These are phyloP conservation scores for Aspergillus melleus DNA, from an alignment of 2,329 filamentous ascomycete genomes.

Conservation along the genomic window DNA sequence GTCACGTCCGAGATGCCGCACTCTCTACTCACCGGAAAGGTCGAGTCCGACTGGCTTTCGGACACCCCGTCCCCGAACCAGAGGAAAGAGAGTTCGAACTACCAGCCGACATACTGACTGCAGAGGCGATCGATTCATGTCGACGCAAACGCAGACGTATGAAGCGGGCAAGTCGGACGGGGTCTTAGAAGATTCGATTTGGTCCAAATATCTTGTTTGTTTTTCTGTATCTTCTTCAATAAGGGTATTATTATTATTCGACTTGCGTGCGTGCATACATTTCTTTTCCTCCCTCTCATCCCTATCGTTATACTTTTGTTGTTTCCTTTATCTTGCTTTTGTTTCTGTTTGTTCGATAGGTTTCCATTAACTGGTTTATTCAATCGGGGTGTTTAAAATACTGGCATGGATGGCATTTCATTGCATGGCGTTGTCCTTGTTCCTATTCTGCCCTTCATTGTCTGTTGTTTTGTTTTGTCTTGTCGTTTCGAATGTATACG, in stretches of 20 bases:
- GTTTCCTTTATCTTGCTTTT: background rate
- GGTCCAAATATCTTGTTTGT: background rate
- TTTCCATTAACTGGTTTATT: background rate
- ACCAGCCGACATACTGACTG: constrained; percentile 59
- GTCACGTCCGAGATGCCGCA: constrained; percentile 75
- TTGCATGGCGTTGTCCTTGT: background rate
- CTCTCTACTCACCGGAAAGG: constrained; percentile 70
- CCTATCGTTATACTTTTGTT: background rate
- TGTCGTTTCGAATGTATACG: too few species aligned
- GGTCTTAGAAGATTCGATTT: background rate
- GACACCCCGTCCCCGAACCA: constrained; percentile 74
- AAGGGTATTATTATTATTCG: too few species aligned
- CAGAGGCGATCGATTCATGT: constrained; percentile 43
- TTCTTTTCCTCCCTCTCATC: background rate
- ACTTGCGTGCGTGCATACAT: background rate
- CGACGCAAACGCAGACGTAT: constrained; percentile 39
- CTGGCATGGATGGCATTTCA: background rate
- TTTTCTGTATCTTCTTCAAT: constrained; percentile 1
- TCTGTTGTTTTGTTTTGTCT: too few species aligned
- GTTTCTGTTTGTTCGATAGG: background rate
- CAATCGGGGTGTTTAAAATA: background rate
- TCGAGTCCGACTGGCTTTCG: constrained; percentile 75
- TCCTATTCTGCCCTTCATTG: too few species aligned
- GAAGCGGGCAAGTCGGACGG: constrained; percentile 30
- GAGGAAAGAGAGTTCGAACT: constrained; percentile 71